Evolutionary conservation across 2,329 filamentous ascomycete genomes (phyloP).

Genomic region (Alternaria brassicicola): DNA sequence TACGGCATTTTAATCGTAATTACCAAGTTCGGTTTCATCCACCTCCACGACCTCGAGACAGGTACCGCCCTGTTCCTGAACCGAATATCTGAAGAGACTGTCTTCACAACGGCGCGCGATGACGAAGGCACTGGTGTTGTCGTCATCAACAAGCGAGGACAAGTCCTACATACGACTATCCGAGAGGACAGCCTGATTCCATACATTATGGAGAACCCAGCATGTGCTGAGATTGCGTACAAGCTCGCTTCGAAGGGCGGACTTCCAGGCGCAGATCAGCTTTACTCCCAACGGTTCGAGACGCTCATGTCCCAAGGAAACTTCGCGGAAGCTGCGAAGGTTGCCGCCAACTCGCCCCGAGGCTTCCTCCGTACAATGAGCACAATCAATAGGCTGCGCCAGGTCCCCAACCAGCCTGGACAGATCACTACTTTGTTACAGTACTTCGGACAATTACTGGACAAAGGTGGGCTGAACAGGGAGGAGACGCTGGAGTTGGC

Average conservation of each 20-base stretch:
- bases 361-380: slow-evolving; percentile 93
- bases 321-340: slow-evolving; percentile 88
- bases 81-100: slow-evolving; percentile 98
- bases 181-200: slow-evolving; percentile 91
- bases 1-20: slow-evolving; percentile 97
- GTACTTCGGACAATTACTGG: slow-evolving; percentile 96
- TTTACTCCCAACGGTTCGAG: slow-evolving; percentile 93
- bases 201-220: slow-evolving; percentile 95
- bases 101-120: slow-evolving; percentile 91
- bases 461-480: slow-evolving; percentile 91
- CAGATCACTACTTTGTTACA: slow-evolving; percentile 94
- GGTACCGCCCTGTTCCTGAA: slow-evolving; percentile 99
- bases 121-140: slow-evolving; percentile 85
- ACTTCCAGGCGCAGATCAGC: slow-evolving; percentile 88
- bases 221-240: slow-evolving; percentile 90
- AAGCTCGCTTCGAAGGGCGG: slow-evolving; percentile 95
- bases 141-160: slow-evolving; percentile 95
- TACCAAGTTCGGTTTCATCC: slow-evolving; percentile 98
- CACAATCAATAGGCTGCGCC: slow-evolving; percentile 96
- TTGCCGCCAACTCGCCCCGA: slow-evolving; percentile 93
- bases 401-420: slow-evolving; percentile 76
- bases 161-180: slow-evolving; percentile 91
- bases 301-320: slow-evolving; percentile 79
- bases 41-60: slow-evolving; percentile 96
- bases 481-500: slow-evolving; percentile 95